Conservation (phyloP, 192 early-diverging fungal genomes). For the Thamnidium elegans region DNA sequence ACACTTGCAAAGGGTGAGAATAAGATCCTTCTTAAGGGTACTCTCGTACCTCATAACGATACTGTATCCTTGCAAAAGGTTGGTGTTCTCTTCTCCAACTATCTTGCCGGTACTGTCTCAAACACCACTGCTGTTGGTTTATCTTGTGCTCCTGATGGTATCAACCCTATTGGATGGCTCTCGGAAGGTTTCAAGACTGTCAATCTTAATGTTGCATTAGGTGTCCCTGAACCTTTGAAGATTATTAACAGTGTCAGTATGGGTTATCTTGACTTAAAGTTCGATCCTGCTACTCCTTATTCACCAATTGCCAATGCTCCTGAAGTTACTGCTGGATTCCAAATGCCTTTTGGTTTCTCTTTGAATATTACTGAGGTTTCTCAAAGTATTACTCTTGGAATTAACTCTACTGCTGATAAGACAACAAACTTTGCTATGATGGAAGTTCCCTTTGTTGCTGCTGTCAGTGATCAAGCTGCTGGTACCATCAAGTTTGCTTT, state of each 20-base stretch:
- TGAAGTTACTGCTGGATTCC: constrained; percentile 45
- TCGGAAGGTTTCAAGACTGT: constrained; percentile 48
- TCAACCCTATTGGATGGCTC: constrained; percentile 49
- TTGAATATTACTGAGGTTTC: constrained; percentile 54
- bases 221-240: constrained; percentile 39
- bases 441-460: constrained; percentile 21
- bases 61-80: constrained; percentile 43
- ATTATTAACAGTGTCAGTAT: constrained; percentile 52
- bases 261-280: constrained; percentile 54
- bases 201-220: constrained; percentile 48
- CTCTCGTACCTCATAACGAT: constrained; percentile 47
- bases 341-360: constrained; percentile 63
- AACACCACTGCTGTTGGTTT: constrained; percentile 49
- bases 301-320: constrained; percentile 45
- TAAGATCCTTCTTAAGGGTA: constrained; percentile 52
- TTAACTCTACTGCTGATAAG: constrained; percentile 24
- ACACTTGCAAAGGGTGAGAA: constrained; percentile 39
- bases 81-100: constrained; percentile 51
- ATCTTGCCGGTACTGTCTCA: constrained; percentile 47
- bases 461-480: constrained; percentile 40
- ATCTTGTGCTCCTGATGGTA: constrained; percentile 48
- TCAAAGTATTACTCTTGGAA: constrained; percentile 49
- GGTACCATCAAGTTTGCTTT: constrained; percentile 51
- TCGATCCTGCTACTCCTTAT: constrained; percentile 45
- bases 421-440: constrained; percentile 28